Evolutionary conservation across 2,329 filamentous ascomycete genomes (phyloP).

Genomic region (Rhexocercosporidium sp.): DNA sequence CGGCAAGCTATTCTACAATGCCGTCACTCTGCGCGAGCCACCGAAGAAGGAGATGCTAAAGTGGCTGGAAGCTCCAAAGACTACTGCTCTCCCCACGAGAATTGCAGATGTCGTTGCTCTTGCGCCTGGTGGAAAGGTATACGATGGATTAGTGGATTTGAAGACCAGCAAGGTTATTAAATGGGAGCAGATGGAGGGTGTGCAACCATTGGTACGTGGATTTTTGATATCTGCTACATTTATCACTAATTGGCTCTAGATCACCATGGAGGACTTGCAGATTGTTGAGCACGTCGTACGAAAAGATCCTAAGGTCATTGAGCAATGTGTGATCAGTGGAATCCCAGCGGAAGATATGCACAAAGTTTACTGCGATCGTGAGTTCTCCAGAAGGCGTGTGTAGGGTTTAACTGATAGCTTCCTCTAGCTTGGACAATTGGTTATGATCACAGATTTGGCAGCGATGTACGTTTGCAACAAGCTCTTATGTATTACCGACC

Average conservation of each 20-base stretch:
- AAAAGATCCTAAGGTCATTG: constrained; percentile 83
- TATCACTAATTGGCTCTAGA: constrained; percentile 51
- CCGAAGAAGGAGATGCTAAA: constrained; percentile 82
- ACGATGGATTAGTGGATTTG: constrained; percentile 81
- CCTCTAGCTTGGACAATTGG: constrained; percentile 84
- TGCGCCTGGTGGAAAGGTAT: constrained; percentile 77
- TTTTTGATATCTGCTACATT: neutral
- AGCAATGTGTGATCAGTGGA: constrained; percentile 84
- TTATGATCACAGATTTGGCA: constrained; percentile 89
- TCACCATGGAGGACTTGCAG: constrained; percentile 89
- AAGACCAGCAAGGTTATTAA: constrained; percentile 67
- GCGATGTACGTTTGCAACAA: constrained; percentile 79
- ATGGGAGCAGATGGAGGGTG: constrained; percentile 77
- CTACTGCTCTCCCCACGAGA: constrained; percentile 66
- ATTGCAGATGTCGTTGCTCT: constrained; percentile 86
- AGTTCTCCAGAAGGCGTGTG: constrained; percentile 41
- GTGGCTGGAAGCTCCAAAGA: constrained; percentile 73
- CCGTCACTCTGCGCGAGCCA: constrained; percentile 83
- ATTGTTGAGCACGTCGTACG: constrained; percentile 78
- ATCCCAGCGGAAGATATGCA: constrained; percentile 85
- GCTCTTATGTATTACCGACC: constrained; percentile 96
- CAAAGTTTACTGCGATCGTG: constrained; percentile 92
- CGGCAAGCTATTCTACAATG: constrained; percentile 80
- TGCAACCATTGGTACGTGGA: constrained; percentile 78
- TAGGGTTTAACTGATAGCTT: constrained; percentile 27